Evolutionary conservation across 306 rosid species (phyloP).

Genomic region (Gillenia trifoliata): DNA sequence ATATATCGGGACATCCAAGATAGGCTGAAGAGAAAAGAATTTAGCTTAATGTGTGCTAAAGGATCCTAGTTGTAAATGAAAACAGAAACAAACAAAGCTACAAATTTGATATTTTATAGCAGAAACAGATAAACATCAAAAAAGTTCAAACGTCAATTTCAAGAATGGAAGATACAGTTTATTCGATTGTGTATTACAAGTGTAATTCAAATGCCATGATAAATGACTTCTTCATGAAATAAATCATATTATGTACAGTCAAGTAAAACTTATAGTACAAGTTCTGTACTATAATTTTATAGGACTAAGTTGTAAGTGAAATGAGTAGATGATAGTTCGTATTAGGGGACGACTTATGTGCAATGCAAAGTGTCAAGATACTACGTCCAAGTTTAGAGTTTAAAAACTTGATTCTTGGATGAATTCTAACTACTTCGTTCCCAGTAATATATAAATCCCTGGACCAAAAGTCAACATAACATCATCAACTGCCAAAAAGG

Average conservation of each 20-base stretch:
- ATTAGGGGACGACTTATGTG: background rate
- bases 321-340: background rate
- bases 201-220: background rate
- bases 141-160: background rate
- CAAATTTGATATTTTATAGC: background rate
- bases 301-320: background rate
- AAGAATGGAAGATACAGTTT: background rate
- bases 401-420: background rate
- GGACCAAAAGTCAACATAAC: background rate
- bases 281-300: background rate
- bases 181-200: background rate
- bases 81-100: background rate
- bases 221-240: background rate
- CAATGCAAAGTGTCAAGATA: background rate
- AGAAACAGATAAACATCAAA: background rate
- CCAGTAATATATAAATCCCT: background rate
- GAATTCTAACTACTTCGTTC: background rate
- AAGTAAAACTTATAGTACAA: background rate
- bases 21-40: constrained; percentile 46
- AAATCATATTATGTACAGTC: background rate
- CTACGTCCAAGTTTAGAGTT: background rate
- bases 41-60: background rate
- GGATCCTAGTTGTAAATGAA: background rate
- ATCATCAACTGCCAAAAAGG: background rate
- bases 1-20: constrained; percentile 91